Evolutionary conservation across 495 filamentous ascomycete genomes (phyloP), one percentile per base, ranked within the genome.

Genomic region (Hyphodiscus hymeniophilus): DNA sequence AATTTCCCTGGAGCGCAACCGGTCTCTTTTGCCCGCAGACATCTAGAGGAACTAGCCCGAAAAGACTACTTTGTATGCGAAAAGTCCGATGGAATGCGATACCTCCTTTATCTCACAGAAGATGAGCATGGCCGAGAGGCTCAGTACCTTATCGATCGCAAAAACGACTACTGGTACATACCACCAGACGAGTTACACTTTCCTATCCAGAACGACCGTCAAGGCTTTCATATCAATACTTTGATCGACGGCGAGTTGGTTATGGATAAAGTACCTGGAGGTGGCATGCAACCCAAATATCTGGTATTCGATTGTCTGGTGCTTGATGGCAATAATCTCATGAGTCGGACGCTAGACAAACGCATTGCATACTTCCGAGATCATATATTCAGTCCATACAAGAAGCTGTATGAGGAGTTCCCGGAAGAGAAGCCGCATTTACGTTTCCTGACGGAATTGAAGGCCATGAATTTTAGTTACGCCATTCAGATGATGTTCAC

Each of bases 41-140:
- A 98, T 60, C 61, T 95, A 3, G 63, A 77, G 1, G 89, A 90
- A 66, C 71, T 98, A 8, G 79, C 81, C 31, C 74, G 72, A 32
- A 69, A 81, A 44, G 92, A 97, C 79, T 98, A 96, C 67, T 97
- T 87, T 60, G 85, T 98, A 54, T 96, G 92, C 71, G 92, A 98
- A 67, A 98, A 98, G 66, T 94, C 91, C 0, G 92, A 98, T 60
- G 92, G 92, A 30, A 88, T 97, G 57, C 81, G 92, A 34, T 96
- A 90, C 63, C 76, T 98, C 17, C 80, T 98, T 61, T 98, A 91
- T 72, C 81, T 90, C 52, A 85, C 85, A 50, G 59, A 66, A 20
- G 70, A 73, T 18, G 67, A 64, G 20, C 66, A 75, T 10, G 54
- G 53, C 7, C 69, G 69, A 46, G 73, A 85, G 47, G 75, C 79